Percentiles rank a stretch among this genome's conserved stretches.
These are phyloP conservation scores for Ananas comosus DNA, from an alignment of 176 grass and related monocot genomes.

Conservation along the genomic window DNA sequence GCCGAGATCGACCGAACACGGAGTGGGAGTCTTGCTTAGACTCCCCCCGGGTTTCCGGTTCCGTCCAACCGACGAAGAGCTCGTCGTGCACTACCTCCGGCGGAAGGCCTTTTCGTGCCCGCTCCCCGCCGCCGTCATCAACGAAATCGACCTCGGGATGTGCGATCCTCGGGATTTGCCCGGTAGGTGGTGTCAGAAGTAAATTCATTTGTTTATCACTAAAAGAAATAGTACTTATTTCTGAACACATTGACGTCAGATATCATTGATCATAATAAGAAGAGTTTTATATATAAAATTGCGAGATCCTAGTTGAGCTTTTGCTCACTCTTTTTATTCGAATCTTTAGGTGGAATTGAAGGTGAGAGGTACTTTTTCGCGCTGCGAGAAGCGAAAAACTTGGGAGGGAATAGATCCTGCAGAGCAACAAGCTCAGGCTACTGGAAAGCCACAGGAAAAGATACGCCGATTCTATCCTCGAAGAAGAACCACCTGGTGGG, in stretches of 20 bases:
- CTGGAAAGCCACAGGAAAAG: slow-evolving; percentile 62
- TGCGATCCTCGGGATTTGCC: slow-evolving; percentile 65
- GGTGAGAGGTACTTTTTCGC: slow-evolving; percentile 66
- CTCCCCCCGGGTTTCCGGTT: slow-evolving; percentile 85
- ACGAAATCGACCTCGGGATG: slow-evolving; percentile 34
- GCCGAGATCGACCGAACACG: slow-evolving; percentile 3
- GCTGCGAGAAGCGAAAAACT: slow-evolving; percentile 16
- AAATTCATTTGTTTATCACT: background rate
- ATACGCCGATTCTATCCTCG: slow-evolving; percentile 32
- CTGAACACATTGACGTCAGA: background rate
- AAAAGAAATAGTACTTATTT: background rate
- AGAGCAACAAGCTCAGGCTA: slow-evolving; percentile 36
- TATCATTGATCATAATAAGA: background rate
- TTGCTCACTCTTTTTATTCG: background rate
- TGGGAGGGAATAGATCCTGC: background rate
- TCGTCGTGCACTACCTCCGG: slow-evolving; percentile 68
- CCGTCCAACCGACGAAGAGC: slow-evolving; percentile 75
- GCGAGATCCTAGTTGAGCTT: background rate
- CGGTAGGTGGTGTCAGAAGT: background rate
- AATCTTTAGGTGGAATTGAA: slow-evolving; percentile 31
- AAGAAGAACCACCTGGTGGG: slow-evolving; percentile 43
- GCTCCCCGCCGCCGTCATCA: slow-evolving; percentile 65
- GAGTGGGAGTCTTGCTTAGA: slow-evolving; percentile 19
- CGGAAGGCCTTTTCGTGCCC: slow-evolving; percentile 40
- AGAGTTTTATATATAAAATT: too few relatives aligned